Evolutionary conservation across 2,329 filamentous ascomycete species (phyloP), one percentile per base, ranked within the genome.

Genomic region (Apiospora marii): DNA sequence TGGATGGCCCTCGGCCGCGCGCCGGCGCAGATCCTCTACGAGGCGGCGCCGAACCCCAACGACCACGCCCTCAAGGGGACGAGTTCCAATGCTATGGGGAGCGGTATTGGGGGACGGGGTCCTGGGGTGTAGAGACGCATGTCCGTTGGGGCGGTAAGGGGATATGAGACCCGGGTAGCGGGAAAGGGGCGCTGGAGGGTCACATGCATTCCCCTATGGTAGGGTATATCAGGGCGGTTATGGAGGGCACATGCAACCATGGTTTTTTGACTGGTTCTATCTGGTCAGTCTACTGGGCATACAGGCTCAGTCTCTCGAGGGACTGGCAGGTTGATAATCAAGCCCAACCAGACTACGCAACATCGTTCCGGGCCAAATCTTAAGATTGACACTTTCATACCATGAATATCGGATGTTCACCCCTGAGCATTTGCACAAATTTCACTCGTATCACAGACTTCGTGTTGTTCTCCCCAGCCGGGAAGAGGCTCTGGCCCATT

Each of bases 21-120:
- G 80, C 95, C 96, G 0, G 86, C 93, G 8, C 94, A 93, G 77
- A 96, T 98, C 77, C 79, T 98, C 74, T 99, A 98, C 82, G 96
- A 99, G 87, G 93, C 95, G 24, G 96, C 96, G 37, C 93, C 96
- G 48, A 98, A 98, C 82, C 96, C 96, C 16, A 90, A 85, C 67
- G 96, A 99, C 84, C 96, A 99, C 84, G 90, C 88, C 83, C 34
- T 92, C 30, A 91, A 90, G 84, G 90, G 90, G 10, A 86, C 86
- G 68, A 82, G 78, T 64, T 81, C 87, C 61, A 90, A 89, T 76
- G 83, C 86, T 81, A 86, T 91, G 83, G 89, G 88, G 0, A 86
- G 86, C 73, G 84, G 85, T 0, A 85, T 91, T 77, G 88, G 88
- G 2, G 83, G 85, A 3, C 77, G 82, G 37, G 80, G 82, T 12